These are phyloP conservation scores for Evernia prunastri DNA, from an alignment of 495 filamentous ascomycete genomes.

Conservation along the genomic window DNA sequence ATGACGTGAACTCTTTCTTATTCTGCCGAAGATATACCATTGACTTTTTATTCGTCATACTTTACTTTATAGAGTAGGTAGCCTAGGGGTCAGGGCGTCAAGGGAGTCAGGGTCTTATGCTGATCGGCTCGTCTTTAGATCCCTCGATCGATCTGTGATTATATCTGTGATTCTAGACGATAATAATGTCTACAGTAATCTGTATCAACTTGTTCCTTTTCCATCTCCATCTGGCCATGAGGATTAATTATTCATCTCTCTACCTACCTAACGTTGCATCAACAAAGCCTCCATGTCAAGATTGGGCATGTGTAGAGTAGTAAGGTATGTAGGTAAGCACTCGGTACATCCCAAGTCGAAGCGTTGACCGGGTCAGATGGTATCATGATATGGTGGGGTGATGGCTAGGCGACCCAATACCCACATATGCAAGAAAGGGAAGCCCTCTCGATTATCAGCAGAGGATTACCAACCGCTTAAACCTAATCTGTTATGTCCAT, in stretches of 20 bases:
- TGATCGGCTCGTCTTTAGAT: too few relatives aligned
- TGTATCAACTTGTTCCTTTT: too few relatives aligned
- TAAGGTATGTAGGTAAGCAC: too few relatives aligned
- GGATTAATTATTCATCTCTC: not conserved
- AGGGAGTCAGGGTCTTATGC: too few relatives aligned
- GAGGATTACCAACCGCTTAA: conserved; percentile 1
- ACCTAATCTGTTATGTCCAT: not conserved
- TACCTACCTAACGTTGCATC: not conserved
- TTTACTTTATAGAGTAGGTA: too few relatives aligned
- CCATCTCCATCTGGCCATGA: not conserved
- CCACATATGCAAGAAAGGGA: not conserved
- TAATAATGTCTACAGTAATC: too few relatives aligned
- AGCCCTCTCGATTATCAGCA: not conserved
- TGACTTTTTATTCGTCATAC: too few relatives aligned
- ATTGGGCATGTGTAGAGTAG: not conserved
- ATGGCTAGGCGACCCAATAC: not conserved
- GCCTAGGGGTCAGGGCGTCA: too few relatives aligned
- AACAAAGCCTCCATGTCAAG: not conserved
- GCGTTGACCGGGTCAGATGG: not conserved
- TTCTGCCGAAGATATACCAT: too few relatives aligned
- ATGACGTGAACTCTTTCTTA: not conserved
- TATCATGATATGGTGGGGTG: too few relatives aligned
- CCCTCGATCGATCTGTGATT: too few relatives aligned
- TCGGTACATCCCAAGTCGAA: not conserved
- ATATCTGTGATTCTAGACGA: too few relatives aligned